These are phyloP conservation scores for Poa pratensis DNA, from an alignment of 176 grass and related monocot species.

Conservation along the genomic window DNA sequence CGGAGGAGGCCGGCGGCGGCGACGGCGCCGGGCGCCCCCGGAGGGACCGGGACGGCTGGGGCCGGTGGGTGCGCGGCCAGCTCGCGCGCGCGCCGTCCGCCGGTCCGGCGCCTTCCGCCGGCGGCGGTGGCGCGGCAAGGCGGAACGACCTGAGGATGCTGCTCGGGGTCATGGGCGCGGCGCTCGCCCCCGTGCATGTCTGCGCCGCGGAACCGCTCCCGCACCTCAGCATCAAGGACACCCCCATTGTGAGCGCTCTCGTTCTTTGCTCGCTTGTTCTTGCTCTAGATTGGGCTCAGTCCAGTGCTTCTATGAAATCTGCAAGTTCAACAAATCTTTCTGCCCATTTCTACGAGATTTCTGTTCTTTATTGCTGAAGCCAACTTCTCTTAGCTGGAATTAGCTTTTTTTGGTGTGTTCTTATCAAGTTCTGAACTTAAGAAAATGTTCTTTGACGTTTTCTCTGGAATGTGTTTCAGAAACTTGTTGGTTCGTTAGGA, in stretches of 20 bases:
- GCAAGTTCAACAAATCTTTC: not conserved
- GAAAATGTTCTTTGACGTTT: slow-evolving; percentile 27
- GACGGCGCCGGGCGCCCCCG: slow-evolving; percentile 28
- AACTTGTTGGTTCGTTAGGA: slow-evolving; percentile 35
- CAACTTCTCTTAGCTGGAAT: slow-evolving; percentile 9
- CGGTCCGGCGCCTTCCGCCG: not conserved
- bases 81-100: slow-evolving; percentile 50
- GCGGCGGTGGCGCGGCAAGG: slow-evolving; percentile 28
- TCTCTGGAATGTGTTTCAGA: slow-evolving; percentile 9
- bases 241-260: slow-evolving; percentile 70
- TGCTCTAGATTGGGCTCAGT: slow-evolving; percentile 30
- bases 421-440: not conserved
- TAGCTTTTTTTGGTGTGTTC: not conserved
- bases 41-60: slow-evolving; percentile 66
- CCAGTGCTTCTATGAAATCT: slow-evolving; percentile 21
- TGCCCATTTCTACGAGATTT: slow-evolving; percentile 35
- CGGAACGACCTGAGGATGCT: slow-evolving; percentile 73
- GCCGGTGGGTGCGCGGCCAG: slow-evolving; percentile 68
- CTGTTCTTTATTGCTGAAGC: slow-evolving; percentile 2
- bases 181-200: slow-evolving; percentile 78
- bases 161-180: slow-evolving; percentile 82
- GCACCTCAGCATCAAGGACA: slow-evolving; percentile 91
- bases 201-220: slow-evolving; percentile 77
- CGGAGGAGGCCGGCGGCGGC: slow-evolving; percentile 41
- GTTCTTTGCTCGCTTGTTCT: not conserved